Percentiles rank a stretch among this genome's conserved stretches.
phyloP scores from a whole-genome alignment of 495 filamentous ascomycete genomes.

The Thermothielavioides terrestris region DNA sequence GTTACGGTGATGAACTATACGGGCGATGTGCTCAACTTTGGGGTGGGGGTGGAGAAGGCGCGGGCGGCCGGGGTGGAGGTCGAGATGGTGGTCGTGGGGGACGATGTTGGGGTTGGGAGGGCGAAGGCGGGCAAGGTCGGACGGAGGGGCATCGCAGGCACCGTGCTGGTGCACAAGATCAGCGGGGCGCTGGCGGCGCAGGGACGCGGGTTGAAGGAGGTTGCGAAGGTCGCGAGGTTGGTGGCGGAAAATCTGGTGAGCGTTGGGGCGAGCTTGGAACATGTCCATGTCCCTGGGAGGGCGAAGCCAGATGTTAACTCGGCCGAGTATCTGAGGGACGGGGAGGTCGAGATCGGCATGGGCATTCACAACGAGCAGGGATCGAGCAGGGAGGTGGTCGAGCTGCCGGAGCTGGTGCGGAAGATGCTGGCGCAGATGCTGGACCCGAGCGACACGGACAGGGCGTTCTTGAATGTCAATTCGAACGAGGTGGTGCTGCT shows the following conservation, averaged over 20 bases:
- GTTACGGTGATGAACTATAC: conserved; percentile 63
- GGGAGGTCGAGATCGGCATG: conserved; percentile 93
- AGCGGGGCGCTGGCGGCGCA: conserved; percentile 73
- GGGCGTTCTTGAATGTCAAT: conserved; percentile 65
- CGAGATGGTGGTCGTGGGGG: conserved; percentile 92
- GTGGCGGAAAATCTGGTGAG: conserved; percentile 71
- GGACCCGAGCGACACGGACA: conserved; percentile 68
- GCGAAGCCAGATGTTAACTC: conserved; percentile 38
- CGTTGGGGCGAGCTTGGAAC: conserved; percentile 76
- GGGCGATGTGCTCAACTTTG: conserved; percentile 90
- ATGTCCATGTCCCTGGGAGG: conserved; percentile 89
- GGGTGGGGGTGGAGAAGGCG: conserved; percentile 88
- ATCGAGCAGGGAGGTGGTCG: conserved; percentile 57
- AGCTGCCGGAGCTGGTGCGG: conserved; percentile 60
- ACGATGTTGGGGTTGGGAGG: conserved; percentile 89
- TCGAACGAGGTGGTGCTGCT: conserved; percentile 61
- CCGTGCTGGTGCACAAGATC: conserved; percentile 83
- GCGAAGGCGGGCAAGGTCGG: conserved; percentile 82
- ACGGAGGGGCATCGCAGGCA: conserved; percentile 82
- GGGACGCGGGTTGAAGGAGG: conserved; percentile 56
- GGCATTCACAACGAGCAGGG: conserved; percentile 97
- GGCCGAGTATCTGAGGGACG: conserved; percentile 48
- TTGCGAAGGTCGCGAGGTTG: conserved; percentile 60
- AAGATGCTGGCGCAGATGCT: conserved; percentile 78
- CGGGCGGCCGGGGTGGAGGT: conserved; percentile 68